A percentile compares a stretch with the other conserved stretches of the same genome.
Evolutionary conservation across 371 early-diverging fungal species (phyloP).

Genomic region (Basidiobolus meristosporus): DNA sequence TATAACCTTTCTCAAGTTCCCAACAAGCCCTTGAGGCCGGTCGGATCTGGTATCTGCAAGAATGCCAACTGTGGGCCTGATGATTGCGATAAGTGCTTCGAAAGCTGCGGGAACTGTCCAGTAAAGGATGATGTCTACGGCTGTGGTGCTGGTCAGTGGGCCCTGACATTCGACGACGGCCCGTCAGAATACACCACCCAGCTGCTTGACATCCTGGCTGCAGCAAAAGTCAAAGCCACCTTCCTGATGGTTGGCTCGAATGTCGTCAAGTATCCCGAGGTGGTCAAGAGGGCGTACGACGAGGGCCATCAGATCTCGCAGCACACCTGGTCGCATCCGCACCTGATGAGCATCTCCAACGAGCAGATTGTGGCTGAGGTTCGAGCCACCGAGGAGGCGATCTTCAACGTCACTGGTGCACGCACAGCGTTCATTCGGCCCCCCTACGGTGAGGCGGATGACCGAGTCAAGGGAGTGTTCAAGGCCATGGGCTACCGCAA

Average conservation of each 20-base stretch:
- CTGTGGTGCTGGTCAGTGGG: too few relatives aligned
- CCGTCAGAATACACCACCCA: constrained; percentile 12
- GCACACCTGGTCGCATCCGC: constrained; percentile 24
- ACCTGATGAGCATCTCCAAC: too few relatives aligned
- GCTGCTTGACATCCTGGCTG: constrained; percentile 20
- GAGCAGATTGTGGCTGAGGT: constrained; percentile 9
- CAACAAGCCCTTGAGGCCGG: too few relatives aligned
- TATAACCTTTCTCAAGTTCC: too few relatives aligned
- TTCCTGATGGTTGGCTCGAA: constrained; percentile 38
- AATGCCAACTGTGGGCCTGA: too few relatives aligned
- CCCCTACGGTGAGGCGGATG: constrained; percentile 10
- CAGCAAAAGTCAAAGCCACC: constrained; percentile 26
- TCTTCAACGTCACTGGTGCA: constrained; percentile 10
- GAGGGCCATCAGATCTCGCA: constrained; percentile 26
- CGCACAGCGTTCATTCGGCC: constrained; percentile 17
- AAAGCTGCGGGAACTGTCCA: too few relatives aligned
- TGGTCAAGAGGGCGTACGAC: constrained; percentile 13
- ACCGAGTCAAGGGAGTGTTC: constrained; percentile 1
- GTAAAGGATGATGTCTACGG: too few relatives aligned
- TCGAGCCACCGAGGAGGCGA: constrained; percentile 10
- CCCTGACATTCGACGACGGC: constrained; percentile 29
- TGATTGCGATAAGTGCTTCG: too few relatives aligned
- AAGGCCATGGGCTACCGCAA: neutral
- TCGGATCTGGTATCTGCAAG: too few relatives aligned
- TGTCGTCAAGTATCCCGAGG: too few relatives aligned